Base-by-base conservation (phyloP, 2,329 filamentous ascomycete genomes). In the Didymella lethalis region DNA sequence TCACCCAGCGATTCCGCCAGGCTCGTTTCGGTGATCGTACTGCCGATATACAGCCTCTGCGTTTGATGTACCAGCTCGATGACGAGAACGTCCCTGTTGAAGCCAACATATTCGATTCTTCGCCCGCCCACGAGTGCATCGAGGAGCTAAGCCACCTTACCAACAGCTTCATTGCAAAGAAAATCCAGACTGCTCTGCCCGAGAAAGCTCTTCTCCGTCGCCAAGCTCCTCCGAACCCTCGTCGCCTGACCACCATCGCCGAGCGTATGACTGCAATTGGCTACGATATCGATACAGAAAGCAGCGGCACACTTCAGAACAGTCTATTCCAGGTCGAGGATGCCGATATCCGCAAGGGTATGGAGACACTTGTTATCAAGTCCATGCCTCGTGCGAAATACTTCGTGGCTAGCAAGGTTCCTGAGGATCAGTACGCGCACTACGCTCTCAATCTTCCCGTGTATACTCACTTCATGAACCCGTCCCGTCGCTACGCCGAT, bases 51-150 rank as follows among this genome's bases (percentile, higher is more conserved):
- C 90, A 93, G 32, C 89, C 94, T 40, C 86, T 99, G 51, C 90
- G 95, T 57, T 85, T 99, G 46, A 83, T 98, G 62, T 93, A 97
- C 78, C 93, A 97, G 79, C 85, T 98, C 40, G 95, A 99, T 68
- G 95, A 99, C 69, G 95, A 99, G 83, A 98, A 98, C 77, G 92
- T 97, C 52, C 95, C 94, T 2, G 93, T 98, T 40, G 93, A 97
- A 80, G 88, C 92, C 76, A 99, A 98, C 80, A 91, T 99, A 64
- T 99, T 98, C 73, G 90, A 97, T 76, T 94, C 92, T 29, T 92
- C 92, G 12, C 84, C 89, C 10, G 92, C 93, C 2, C 92, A 96
- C 64, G 94, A 98, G 80, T 86, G 98, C 63, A 92, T 97, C 44
- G 95, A 99, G 77, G 95, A 99, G 81, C 83, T 99, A 52, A 90